Evolutionary conservation across 1,284 basidiomycete genomes (phyloP), one percentile per base, ranked within the genome.

Genomic region (Sutorius eximius): DNA sequence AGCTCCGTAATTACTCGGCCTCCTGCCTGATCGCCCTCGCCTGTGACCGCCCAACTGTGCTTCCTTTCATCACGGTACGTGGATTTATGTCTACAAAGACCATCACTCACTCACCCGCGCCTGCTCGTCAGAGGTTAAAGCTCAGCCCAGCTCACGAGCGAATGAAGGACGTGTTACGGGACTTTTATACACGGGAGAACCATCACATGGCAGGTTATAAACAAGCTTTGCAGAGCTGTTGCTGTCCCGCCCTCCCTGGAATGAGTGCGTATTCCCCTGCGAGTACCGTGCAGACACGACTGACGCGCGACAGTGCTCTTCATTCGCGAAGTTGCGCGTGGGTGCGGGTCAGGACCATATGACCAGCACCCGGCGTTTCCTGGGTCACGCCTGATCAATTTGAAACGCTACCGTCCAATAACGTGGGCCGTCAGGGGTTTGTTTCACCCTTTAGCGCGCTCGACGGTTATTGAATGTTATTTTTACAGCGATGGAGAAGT

Each of bases 1-100:
- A 67, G 18, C 59, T 78, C 20, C 72, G 75, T 32, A 81, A 82
- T 55, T 81, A 73, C 53, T 75, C 72, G 16, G 67, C 66, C 18
- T 76, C 77, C 13, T 68, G 69, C 51, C 59, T 71, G 29, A 75
- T 82, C 27, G 68, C 69, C 18, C 63, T 65, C 20, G 77, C 71
- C 59, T 52, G 66, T 67, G 49, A 71, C 70, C 54, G 67, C 53
- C 55, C 71, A 63, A 49, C 61, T 69, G 53, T 76, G 59, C 57
- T 69, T 63, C 66, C 70, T 18, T 68, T 71, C 43, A 59, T 71
- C 13, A 47, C 62, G 45, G 66, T 71, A 42, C 27, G 58, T 48
- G 3, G 5, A 34, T 40, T 22, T 15, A 41, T 30, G 22, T 33
- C 36, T 33, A 37, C 18, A 18, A 12, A 4, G 16, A 29, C 20